Base-by-base conservation (phyloP, 225 moss, liverwort and hornwort species). In the Pseudisothecium myosuroides region DNA sequence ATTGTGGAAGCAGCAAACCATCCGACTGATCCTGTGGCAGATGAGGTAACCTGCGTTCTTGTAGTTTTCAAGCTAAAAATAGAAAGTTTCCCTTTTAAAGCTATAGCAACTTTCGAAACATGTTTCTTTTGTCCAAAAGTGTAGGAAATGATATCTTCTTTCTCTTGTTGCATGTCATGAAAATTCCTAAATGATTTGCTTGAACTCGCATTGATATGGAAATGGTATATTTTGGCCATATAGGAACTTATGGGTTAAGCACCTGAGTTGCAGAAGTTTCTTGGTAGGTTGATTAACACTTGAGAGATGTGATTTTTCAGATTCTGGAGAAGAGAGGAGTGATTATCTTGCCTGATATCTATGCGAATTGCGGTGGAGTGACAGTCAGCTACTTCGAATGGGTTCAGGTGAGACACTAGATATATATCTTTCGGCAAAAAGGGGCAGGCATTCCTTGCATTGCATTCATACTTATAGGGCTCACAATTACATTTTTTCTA, bases 361-460 rank as follows among this genome's bases (percentile, higher is more conserved):
- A 96, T 43, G 97, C 98, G 80, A 98, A 98, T 80, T 91, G 96
- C 72, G 98, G 98, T 32, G 98, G 98, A 90, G 98, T 98, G 64
- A 98, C 97, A 39, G 98, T 98, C 60, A 98, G 98, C 92, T 98
- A 98, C 92, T 98, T 98, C 72, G 98, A 98, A 93, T 98, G 98
- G 98, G 98, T 98, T 61, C 98, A 98, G 98, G 98, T 98, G 92
- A 64, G 89, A 82, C 66, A 6, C 41, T 19, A 60, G 43, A 59
- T 41, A 80, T 41, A 60, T 31, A 19, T 80, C 32, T 76, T 28
- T 80, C 59, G 20, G 13, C 29, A 49, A 55, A 29, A 49, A 18
- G 5, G 39, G 52, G 52, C 22, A 52, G 49, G 7, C 14, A 17
- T 73, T 63, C 26, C 43, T 41, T 84, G 28, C 66, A n/a, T 63